These are phyloP conservation scores for Boletus tomentosulus DNA, from an alignment of 768 basidiomycete species.

Conservation along the genomic window DNA sequence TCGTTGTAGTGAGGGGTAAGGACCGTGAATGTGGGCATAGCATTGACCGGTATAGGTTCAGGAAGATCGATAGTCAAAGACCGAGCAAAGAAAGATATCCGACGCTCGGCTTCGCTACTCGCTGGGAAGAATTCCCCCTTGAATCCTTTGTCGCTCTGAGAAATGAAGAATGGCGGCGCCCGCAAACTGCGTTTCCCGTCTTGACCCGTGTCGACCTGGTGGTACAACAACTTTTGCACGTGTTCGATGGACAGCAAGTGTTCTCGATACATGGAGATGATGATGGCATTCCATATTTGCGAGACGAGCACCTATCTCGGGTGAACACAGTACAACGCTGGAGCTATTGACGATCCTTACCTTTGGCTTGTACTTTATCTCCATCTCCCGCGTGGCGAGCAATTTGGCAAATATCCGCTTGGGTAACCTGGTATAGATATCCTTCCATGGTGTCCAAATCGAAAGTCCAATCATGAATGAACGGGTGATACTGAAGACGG, in stretches of 20 bases:
- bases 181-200: constrained; percentile 89
- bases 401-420: constrained; percentile 97
- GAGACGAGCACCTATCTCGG: constrained; percentile 81
- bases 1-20: constrained; percentile 98
- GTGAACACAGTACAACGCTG: neutral
- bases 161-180: constrained; percentile 97
- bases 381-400: constrained; percentile 91
- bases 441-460: constrained; percentile 99
- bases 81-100: constrained; percentile 99
- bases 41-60: constrained; percentile 90
- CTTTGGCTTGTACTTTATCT: constrained; percentile 99
- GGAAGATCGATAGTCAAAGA: constrained; percentile 94
- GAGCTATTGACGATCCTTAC: constrained; percentile 37
- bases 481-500: constrained; percentile 83
- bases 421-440: constrained; percentile 92
- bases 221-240: constrained; percentile 95
- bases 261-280: constrained; percentile 99
- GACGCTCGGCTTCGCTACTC: constrained; percentile 92
- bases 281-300: constrained; percentile 99
- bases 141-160: constrained; percentile 83
- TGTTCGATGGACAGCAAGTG: constrained; percentile 98
- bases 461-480: constrained; percentile 89
- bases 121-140: constrained; percentile 90
- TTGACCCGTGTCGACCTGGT: constrained; percentile 82
- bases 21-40: constrained; percentile 99